Conservation (phyloP, 2,329 filamentous ascomycete genomes). For the Chaetothyriales sp. region DNA sequence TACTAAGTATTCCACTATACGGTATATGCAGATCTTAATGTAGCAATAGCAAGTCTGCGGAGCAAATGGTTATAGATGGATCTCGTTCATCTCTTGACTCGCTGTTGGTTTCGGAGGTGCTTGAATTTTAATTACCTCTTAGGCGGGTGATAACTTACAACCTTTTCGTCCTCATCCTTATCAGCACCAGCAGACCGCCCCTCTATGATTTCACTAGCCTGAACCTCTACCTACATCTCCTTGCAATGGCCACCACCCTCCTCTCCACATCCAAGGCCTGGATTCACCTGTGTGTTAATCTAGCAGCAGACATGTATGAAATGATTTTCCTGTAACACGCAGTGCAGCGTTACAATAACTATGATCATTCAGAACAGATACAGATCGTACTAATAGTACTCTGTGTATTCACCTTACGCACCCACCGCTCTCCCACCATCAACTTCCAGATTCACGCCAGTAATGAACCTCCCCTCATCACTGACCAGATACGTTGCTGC, state of each 20-base stretch:
- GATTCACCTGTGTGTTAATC: not conserved
- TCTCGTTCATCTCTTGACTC: too few species aligned
- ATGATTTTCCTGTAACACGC: not conserved
- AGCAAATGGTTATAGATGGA: too few species aligned
- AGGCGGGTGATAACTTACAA: too few species aligned
- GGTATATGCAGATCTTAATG: too few species aligned
- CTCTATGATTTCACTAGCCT: not conserved
- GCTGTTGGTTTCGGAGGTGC: too few species aligned
- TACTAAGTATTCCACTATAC: too few species aligned
- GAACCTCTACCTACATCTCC: not conserved
- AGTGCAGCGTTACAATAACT: not conserved
- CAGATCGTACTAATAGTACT: not conserved
- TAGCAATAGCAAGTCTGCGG: too few species aligned
- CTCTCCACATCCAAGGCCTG: not conserved
- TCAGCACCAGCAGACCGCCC: not conserved
- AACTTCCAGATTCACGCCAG: slow-evolving; percentile 16
- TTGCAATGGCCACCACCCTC: not conserved
- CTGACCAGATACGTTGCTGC: slow-evolving; percentile 50
- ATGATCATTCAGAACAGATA: not conserved
- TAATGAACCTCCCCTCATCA: slow-evolving; percentile 59
- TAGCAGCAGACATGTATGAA: not conserved
- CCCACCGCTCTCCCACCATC: slow-evolving; percentile 15
- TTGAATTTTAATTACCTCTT: too few species aligned
- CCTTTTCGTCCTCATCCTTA: not conserved
- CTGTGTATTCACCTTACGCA: slow-evolving; percentile 1